Conservation (phyloP, 257 asterid genomes). For the Gynochthodes officinalis region DNA sequence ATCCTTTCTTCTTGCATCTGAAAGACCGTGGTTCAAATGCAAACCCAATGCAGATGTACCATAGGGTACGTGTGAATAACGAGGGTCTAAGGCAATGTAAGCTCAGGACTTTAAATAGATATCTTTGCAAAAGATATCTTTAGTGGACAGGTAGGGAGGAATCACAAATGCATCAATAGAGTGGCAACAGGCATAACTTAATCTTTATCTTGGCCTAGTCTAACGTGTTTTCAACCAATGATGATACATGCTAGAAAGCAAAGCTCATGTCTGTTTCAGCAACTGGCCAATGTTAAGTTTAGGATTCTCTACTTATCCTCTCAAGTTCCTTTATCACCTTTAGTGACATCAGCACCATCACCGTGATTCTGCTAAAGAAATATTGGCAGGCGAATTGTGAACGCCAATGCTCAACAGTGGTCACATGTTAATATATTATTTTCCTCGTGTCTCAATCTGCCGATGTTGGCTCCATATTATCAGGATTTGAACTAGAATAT, state of each 20-base stretch:
- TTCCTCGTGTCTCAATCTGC: not conserved
- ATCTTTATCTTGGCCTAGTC: not conserved
- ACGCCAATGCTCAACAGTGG: not conserved
- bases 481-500: not conserved
- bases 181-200: constrained; percentile 9
- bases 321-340: constrained; percentile 3
- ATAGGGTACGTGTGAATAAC: not conserved
- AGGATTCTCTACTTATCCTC: constrained; percentile 21
- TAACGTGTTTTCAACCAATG: constrained; percentile 15
- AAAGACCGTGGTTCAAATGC: constrained; percentile 6
- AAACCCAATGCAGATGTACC: not conserved
- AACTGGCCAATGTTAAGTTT: constrained; percentile 13
- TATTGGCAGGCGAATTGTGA: not conserved
- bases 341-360: constrained; percentile 8
- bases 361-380: constrained; percentile 7
- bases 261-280: constrained; percentile 13
- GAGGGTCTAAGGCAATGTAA: not conserved
- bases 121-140: not conserved
- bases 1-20: not conserved
- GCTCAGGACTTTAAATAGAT: not conserved
- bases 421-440: constrained; percentile 1
- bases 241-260: not conserved
- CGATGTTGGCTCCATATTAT: not conserved
- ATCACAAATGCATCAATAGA: constrained; percentile 6
- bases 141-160: constrained; percentile 13